Conservation (phyloP, 2,329 filamentous ascomycete genomes). For the Paecilomyces fulvus region DNA sequence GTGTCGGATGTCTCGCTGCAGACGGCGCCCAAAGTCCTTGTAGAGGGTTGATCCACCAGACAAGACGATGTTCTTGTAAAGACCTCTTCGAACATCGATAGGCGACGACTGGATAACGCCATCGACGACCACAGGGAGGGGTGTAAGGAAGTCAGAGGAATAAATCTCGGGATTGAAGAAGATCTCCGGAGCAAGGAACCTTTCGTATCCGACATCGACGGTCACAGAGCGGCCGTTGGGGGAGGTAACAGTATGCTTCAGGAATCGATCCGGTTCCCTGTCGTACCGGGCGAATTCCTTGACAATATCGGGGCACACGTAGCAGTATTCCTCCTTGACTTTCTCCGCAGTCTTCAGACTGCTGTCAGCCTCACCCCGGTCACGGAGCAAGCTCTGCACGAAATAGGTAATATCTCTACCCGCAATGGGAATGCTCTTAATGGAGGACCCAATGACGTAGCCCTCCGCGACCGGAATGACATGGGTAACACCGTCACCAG, state of each 20-base stretch:
- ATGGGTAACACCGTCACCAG: constrained; percentile 96
- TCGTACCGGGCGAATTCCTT: constrained; percentile 97
- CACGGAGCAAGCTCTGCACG: constrained; percentile 88
- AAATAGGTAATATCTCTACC: constrained; percentile 99
- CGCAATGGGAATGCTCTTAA: constrained; percentile 97
- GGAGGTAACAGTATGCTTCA: constrained; percentile 78
- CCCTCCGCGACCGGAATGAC: constrained; percentile 98
- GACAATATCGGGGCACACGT: constrained; percentile 96
- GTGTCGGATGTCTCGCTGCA: constrained; percentile 96
- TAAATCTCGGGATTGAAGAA: constrained; percentile 99
- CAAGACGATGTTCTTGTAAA: constrained; percentile 99
- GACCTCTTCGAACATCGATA: constrained; percentile 89
- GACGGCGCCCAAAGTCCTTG: constrained; percentile 92
- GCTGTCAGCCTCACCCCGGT: constrained; percentile 92
- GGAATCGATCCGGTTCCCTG: constrained; percentile 81
- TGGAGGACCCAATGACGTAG: constrained; percentile 97
- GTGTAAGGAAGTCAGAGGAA: constrained; percentile 95
- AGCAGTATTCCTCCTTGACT: constrained; percentile 98
- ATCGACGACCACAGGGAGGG: constrained; percentile 87
- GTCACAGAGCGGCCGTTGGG: constrained; percentile 75
- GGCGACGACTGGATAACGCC: constrained; percentile 95
- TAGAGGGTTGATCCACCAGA: constrained; percentile 96
- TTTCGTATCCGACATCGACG: constrained; percentile 94
- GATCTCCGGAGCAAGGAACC: constrained; percentile 95
- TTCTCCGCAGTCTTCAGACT: constrained; percentile 95